Evolutionary conservation across 1,139 yeast genomes (phyloP), one percentile per base, ranked within the genome.

Genomic region (Candida sanyaensis): DNA sequence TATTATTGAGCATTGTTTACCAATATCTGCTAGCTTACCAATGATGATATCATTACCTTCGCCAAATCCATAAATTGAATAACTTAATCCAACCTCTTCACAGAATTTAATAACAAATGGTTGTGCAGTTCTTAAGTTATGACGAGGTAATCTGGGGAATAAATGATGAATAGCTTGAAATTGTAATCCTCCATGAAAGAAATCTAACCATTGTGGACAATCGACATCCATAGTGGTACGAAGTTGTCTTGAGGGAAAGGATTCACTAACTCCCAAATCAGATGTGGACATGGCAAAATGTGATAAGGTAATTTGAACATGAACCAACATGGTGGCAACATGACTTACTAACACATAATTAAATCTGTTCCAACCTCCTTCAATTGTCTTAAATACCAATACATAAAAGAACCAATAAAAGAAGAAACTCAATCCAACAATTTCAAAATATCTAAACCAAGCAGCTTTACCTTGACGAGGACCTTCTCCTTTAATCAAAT

Each of bases 221-320:
- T 87, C 95, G 13, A 90, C 96, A 63, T 90, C 97, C 97, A 90
- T 91, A 5, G 96, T 90, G 1, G 97, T 90, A 58, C 97, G 77
- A 13, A 90, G 62, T 64, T 90, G 97, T 57, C 93, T 79, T 55
- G 86, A 85, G 0, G 86, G 81, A 63, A 90, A 91, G n/a, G 89
- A 77, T 63, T 90, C 97, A 44, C 86, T 80, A 6, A 82, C 79
- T 0, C 97, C 97, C 33, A 90, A 69, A 59, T 89, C 96, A 4
- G 93, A 77, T 0, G 97, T 90, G 1, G 96, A 87, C 96, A 90
- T 91, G 40, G 96, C 96, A 71, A 90, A 90, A 64, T 90, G 97
- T 2, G 93, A 85, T 43, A 90, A 75, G 0, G 96, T 88, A 66
- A 90, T 90, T 64, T 91, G 97, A 12, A 90, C 96, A 64, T 90